These are phyloP conservation scores for Cucurbitaria berberidis DNA, from an alignment of 2,329 filamentous ascomycete genomes.

Conservation along the genomic window DNA sequence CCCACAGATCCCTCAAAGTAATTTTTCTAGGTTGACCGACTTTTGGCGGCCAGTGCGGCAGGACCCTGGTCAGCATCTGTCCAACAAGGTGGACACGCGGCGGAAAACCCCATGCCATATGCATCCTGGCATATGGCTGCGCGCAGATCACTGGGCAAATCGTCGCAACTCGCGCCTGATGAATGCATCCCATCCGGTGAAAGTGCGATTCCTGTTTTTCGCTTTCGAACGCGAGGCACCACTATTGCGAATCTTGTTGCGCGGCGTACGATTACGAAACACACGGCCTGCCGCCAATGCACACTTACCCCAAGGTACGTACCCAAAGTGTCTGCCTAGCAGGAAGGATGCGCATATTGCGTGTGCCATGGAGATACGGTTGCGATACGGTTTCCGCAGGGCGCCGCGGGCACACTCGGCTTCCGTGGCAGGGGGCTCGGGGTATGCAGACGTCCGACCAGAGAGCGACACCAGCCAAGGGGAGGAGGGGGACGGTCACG, in stretches of 20 bases:
- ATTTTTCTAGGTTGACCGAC: conserved; percentile 22
- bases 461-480: neutral
- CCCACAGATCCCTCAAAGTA: conserved; percentile 5
- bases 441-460: conserved; percentile 10
- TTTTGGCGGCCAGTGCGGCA: conserved; percentile 23
- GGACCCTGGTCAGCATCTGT: conserved; percentile 10
- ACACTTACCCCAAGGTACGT: conserved; percentile 6
- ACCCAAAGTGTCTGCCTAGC: too few relatives aligned
- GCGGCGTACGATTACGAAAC: neutral
- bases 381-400: conserved; percentile 3
- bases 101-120: conserved; percentile 1
- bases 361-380: conserved; percentile 13
- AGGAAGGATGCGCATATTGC: conserved; percentile 5
- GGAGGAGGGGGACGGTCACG: conserved; percentile 11
- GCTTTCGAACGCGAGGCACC: neutral
- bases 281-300: conserved; percentile 6
- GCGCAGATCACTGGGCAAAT: conserved; percentile 5
- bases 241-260: neutral
- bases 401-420: conserved; percentile 8
- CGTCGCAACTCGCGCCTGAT: conserved; percentile 22
- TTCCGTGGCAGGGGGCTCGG: conserved; percentile 13
- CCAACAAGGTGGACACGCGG: conserved; percentile 11
- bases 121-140: conserved; percentile 11
- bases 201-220: neutral
- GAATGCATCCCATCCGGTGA: conserved; percentile 21